Evolutionary conservation across 148 eudicot species (phyloP).

Genomic region (Nyssa sinensis): DNA sequence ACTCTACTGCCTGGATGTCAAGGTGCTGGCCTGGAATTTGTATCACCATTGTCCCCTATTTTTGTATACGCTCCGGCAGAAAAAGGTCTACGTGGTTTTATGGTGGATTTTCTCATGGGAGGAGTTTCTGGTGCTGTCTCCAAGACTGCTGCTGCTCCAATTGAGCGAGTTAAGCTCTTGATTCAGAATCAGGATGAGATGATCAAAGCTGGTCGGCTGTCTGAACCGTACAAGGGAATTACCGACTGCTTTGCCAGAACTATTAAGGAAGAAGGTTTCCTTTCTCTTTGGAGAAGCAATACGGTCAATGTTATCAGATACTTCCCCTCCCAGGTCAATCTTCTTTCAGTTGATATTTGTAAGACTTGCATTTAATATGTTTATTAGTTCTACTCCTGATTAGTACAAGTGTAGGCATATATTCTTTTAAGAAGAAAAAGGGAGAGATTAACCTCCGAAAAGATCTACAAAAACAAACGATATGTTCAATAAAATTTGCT

Average conservation of each 20-base stretch:
- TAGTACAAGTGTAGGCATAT: neutral
- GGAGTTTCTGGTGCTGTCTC: slow-evolving; percentile 77
- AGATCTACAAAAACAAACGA: neutral
- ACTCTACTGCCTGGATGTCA: slow-evolving; percentile 18
- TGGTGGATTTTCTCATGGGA: slow-evolving; percentile 71
- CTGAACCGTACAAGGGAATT: slow-evolving; percentile 76
- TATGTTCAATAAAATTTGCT: neutral
- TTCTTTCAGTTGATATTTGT: neutral
- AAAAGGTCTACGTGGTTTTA: slow-evolving; percentile 32
- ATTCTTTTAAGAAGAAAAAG: no score
- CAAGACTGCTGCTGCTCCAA: slow-evolving; percentile 79
- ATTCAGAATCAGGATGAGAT: slow-evolving; percentile 83
- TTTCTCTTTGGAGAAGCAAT: slow-evolving; percentile 75
- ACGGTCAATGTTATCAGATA: slow-evolving; percentile 83
- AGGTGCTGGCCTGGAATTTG: slow-evolving; percentile 22
- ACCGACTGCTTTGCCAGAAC: slow-evolving; percentile 70
- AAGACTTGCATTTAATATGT: neutral
- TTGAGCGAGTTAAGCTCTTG: slow-evolving; percentile 75
- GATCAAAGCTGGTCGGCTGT: slow-evolving; percentile 68
- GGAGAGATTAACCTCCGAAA: no score
- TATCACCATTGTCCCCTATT: slow-evolving; percentile 37
- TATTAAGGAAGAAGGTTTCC: slow-evolving; percentile 66
- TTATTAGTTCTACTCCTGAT: neutral
- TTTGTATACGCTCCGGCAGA: slow-evolving; percentile 49
- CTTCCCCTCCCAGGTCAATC: slow-evolving; percentile 78